phyloP scores from a whole-genome alignment of 148 eudicot species.

The Chenopodium berlandieri region DNA sequence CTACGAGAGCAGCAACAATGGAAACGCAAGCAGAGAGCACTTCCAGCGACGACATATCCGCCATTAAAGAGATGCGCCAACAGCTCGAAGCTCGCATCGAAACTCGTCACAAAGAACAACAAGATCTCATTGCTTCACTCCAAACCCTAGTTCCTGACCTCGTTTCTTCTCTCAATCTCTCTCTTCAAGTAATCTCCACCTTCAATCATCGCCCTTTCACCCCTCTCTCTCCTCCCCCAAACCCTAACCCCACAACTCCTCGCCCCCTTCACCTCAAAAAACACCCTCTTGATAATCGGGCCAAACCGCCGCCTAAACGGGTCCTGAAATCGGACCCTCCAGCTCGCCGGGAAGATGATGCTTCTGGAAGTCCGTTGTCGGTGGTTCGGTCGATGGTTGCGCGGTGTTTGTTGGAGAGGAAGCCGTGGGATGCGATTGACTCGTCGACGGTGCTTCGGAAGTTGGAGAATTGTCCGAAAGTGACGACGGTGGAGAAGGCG shows the following conservation, averaged over 20 bases:
- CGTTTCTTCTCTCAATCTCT: slow-evolving; percentile 68
- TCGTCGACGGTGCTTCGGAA: slow-evolving; percentile 72
- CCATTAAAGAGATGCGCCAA: slow-evolving; percentile 48
- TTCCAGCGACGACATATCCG: slow-evolving; percentile 35
- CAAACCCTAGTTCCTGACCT: slow-evolving; percentile 75
- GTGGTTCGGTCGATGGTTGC: slow-evolving; percentile 75
- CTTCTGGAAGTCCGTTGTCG: slow-evolving; percentile 38
- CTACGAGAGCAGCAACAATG: slow-evolving; percentile 21
- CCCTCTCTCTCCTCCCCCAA: slow-evolving; percentile 34
- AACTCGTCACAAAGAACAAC: slow-evolving; percentile 46
- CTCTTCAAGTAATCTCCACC: slow-evolving; percentile 63
- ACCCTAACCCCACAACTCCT: slow-evolving; percentile 13
- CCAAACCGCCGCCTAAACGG: slow-evolving; percentile 6
- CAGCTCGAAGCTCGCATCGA: slow-evolving; percentile 57
- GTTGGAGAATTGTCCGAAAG: slow-evolving; percentile 54
- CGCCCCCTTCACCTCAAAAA: slow-evolving; percentile 16
- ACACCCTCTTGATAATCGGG: background rate
- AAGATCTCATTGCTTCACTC: slow-evolving; percentile 65
- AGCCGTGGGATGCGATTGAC: slow-evolving; percentile 65
- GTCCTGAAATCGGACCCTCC: background rate
- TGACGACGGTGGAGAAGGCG: slow-evolving; percentile 49
- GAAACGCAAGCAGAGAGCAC: slow-evolving; percentile 38
- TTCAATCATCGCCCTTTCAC: slow-evolving; percentile 53
- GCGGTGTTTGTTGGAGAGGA: slow-evolving; percentile 63
- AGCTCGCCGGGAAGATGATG: slow-evolving; percentile 26